phyloP scores from a whole-genome alignment of 116 monocot genomes.

The Zostera marina region DNA sequence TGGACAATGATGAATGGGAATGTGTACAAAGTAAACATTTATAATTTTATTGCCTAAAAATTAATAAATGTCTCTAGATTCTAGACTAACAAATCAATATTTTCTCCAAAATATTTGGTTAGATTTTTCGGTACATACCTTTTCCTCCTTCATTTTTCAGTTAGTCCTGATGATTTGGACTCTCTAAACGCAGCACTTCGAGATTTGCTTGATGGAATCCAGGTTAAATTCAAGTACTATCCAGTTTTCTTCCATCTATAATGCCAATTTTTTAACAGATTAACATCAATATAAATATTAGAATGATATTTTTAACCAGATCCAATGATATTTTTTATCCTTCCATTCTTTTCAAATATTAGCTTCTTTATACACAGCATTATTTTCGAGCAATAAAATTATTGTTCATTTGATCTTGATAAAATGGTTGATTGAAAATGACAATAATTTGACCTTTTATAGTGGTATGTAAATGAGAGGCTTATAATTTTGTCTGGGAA shows the following conservation, averaged over 20 bases:
- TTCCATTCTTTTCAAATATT: too few species aligned
- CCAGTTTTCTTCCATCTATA: background rate
- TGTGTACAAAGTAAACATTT: constrained; percentile 33
- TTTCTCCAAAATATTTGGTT: background rate
- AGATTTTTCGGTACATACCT: background rate
- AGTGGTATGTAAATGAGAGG: too few species aligned
- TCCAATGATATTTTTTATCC: too few species aligned
- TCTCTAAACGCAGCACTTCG: constrained; percentile 91
- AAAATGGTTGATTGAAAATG: too few species aligned
- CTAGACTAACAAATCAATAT: background rate
- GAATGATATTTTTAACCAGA: too few species aligned
- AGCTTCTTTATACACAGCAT: too few species aligned
- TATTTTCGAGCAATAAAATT: too few species aligned
- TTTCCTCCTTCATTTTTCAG: constrained; percentile 14
- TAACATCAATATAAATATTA: background rate
- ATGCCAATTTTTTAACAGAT: background rate
- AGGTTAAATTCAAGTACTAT: constrained; percentile 32
- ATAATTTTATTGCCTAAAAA: background rate
- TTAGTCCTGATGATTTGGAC: constrained; percentile 49
- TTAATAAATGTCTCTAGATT: background rate
- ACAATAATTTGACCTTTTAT: too few species aligned
- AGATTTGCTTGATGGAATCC: constrained; percentile 94
- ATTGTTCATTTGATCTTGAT: too few species aligned
- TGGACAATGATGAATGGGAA: constrained; percentile 80
- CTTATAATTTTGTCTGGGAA: too few species aligned